Conservation (phyloP, 2,329 filamentous ascomycete genomes). For the Colletotrichum sp. region DNA sequence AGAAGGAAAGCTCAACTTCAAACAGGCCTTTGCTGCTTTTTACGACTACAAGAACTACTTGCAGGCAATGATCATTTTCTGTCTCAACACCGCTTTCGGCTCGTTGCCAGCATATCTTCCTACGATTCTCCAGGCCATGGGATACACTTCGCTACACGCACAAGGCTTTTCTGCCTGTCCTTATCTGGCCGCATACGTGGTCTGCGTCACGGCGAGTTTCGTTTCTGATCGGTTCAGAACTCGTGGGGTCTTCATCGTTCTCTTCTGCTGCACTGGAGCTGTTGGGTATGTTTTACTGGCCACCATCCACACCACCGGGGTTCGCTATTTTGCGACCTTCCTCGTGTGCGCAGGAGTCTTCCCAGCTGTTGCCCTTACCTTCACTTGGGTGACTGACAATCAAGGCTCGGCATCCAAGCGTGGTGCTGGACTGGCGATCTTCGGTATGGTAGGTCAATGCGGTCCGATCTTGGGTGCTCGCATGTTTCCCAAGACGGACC, state of each 20-base stretch:
- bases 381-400: slow-evolving; percentile 75
- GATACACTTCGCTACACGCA: slow-evolving; percentile 68
- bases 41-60: slow-evolving; percentile 56
- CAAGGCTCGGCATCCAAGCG: slow-evolving; percentile 71
- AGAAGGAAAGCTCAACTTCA: slow-evolving; percentile 47
- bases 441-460: slow-evolving; percentile 66
- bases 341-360: slow-evolving; percentile 57
- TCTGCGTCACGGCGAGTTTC: slow-evolving; percentile 65
- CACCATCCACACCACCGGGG: slow-evolving; percentile 47
- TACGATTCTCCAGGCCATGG: slow-evolving; percentile 69
- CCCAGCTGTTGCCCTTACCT: slow-evolving; percentile 69
- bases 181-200: slow-evolving; percentile 70
- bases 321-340: slow-evolving; percentile 53
- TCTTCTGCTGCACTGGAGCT: slow-evolving; percentile 61
- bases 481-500: slow-evolving; percentile 56
- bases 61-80: slow-evolving; percentile 45
- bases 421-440: slow-evolving; percentile 66
- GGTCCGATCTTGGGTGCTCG: slow-evolving; percentile 69
- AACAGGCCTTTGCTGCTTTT: slow-evolving; percentile 53
- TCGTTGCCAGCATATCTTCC: slow-evolving; percentile 67
- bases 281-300: slow-evolving; percentile 71
- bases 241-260: slow-evolving; percentile 64
- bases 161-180: slow-evolving; percentile 77
- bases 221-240: slow-evolving; percentile 70
- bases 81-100: slow-evolving; percentile 39